Evolutionary conservation across 371 early-diverging fungal species (phyloP).

Genomic region (Mucor circinelloides): DNA sequence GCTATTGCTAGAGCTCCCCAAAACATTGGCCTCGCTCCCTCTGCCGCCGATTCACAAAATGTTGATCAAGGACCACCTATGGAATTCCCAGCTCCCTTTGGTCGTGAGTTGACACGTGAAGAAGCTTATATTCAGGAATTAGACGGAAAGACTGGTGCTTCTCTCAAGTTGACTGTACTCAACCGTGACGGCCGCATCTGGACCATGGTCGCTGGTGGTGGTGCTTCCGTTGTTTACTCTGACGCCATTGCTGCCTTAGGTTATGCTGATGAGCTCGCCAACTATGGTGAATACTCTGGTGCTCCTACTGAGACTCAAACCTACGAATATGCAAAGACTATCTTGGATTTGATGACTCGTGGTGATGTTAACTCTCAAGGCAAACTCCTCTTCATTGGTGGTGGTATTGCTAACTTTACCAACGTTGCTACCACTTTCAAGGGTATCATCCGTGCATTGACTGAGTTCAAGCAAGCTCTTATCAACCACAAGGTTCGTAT

Average conservation of each 20-base stretch:
- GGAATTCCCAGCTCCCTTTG: constrained; percentile 98
- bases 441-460: constrained; percentile 95
- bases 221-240: constrained; percentile 95
- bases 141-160: constrained; percentile 98
- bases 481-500: constrained; percentile 89
- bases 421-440: constrained; percentile 98
- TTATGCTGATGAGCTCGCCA: constrained; percentile 92
- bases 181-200: constrained; percentile 95
- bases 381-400: constrained; percentile 96
- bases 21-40: constrained; percentile 51
- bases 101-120: constrained; percentile 93
- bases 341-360: constrained; percentile 97
- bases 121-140: constrained; percentile 97
- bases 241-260: constrained; percentile 98
- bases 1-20: constrained; percentile 75
- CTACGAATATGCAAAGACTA: constrained; percentile 97
- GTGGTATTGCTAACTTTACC: constrained; percentile 99
- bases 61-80: constrained; percentile 85
- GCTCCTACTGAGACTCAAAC: constrained; percentile 98
- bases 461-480: constrained; percentile 86
- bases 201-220: constrained; percentile 99
- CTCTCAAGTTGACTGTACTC: constrained; percentile 94
- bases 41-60: constrained; percentile 42
- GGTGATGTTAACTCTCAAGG: constrained; percentile 81
- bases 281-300: constrained; percentile 99